Conservation (phyloP, 1,139 yeast species). For the Pichia inconspicua region DNA sequence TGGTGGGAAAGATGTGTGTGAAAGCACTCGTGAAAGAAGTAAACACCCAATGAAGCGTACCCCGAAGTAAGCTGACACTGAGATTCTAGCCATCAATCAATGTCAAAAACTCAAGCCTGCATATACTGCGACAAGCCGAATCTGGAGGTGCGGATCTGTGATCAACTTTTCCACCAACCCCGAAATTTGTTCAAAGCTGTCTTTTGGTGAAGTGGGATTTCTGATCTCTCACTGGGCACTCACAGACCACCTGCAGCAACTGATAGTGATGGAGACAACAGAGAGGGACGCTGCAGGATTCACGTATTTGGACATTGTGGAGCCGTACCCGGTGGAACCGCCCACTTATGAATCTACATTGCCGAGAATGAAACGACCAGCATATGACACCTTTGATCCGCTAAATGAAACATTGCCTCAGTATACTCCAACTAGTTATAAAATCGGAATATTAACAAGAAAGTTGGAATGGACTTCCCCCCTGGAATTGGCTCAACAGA, state of each 20-base stretch:
- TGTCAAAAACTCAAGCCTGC: no score
- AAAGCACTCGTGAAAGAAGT: not conserved
- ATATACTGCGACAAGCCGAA: not conserved
- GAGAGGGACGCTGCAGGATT: not conserved
- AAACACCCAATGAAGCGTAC: no score
- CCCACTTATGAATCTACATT: conserved; percentile 25
- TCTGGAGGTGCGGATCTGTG: not conserved
- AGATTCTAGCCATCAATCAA: no score
- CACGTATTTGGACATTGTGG: conserved; percentile 16
- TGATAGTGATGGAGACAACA: not conserved
- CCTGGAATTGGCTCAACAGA: conserved; percentile 48
- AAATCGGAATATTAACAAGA: conserved; percentile 43
- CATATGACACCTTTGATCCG: conserved; percentile 30
- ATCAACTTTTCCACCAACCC: not conserved
- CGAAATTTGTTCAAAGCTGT: not conserved
- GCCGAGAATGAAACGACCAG: conserved; percentile 35
- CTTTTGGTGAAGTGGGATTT: not conserved
- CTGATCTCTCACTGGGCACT: not conserved
- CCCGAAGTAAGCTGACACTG: no score
- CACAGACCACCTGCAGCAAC: not conserved
- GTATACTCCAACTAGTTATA: conserved; percentile 53
- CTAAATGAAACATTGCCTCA: conserved; percentile 37
- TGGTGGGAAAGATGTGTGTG: no score
- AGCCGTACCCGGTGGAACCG: conserved; percentile 26
- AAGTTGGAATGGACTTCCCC: conserved; percentile 65